These are phyloP conservation scores for Pseudogymnoascus sp. DNA, from an alignment of 2,329 filamentous ascomycete species.

Conservation along the genomic window DNA sequence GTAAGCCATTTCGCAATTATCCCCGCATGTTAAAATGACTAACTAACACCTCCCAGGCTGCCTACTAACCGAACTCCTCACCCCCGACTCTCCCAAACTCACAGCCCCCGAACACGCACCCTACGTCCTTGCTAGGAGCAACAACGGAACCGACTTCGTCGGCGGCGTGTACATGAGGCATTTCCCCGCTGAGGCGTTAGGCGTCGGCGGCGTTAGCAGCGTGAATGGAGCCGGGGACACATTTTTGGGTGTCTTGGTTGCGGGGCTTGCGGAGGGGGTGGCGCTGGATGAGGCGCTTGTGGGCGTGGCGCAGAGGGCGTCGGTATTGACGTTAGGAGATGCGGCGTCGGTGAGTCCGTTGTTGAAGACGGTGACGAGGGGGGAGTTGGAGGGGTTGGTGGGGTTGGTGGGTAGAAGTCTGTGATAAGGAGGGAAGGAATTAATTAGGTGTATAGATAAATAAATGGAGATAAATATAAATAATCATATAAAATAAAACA, in stretches of 20 bases:
- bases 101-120: conserved; percentile 51
- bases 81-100: conserved; percentile 59
- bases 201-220: conserved; percentile 60
- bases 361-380: conserved; percentile 29
- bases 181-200: conserved; percentile 52
- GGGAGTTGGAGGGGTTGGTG: conserved; percentile 15
- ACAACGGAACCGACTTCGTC: conserved; percentile 43
- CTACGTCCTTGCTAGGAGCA: conserved; percentile 62
- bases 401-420: conserved; percentile 7
- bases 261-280: conserved; percentile 54
- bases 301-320: conserved; percentile 73
- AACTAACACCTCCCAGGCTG: conserved; percentile 43
- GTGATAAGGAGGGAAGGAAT: background rate
- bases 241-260: conserved; percentile 77
- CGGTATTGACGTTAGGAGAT: conserved; percentile 69
- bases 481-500: no score
- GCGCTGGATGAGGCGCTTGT: conserved; percentile 51
- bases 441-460: background rate
- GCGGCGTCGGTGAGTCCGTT: conserved; percentile 59
- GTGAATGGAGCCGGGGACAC: conserved; percentile 96
- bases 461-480: background rate
- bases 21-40: background rate
- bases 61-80: conserved; percentile 64
- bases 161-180: conserved; percentile 78
- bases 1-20: conserved; percentile 5